phyloP scores from a whole-genome alignment of 2,329 filamentous ascomycete species.

The Fusarium metavorans region DNA sequence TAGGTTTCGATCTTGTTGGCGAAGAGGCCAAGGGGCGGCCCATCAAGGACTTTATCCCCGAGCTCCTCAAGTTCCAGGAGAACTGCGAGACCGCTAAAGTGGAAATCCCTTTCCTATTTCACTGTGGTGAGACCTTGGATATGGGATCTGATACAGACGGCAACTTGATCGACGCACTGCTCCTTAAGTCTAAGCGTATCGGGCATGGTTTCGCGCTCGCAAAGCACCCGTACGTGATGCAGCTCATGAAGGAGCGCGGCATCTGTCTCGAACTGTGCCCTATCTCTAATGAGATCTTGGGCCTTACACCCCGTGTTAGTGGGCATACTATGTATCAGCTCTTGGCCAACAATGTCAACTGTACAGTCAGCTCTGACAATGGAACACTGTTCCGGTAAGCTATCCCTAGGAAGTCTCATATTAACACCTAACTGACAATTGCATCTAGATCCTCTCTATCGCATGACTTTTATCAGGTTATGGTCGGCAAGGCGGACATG shows the following conservation, averaged over 20 bases:
- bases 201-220: slow-evolving; percentile 79
- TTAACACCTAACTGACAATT: neutral
- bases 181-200: slow-evolving; percentile 75
- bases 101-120: slow-evolving; percentile 79
- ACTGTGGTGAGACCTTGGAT: slow-evolving; percentile 81
- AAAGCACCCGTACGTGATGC: slow-evolving; percentile 74
- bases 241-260: slow-evolving; percentile 70
- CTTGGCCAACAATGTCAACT: slow-evolving; percentile 78
- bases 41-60: slow-evolving; percentile 64
- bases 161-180: slow-evolving; percentile 76
- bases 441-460: slow-evolving; percentile 72
- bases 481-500: slow-evolving; percentile 77
- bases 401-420: neutral
- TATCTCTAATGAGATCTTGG: slow-evolving; percentile 81
- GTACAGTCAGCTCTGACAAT: slow-evolving; percentile 81
- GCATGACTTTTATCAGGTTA: slow-evolving; percentile 82
- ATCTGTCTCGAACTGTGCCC: slow-evolving; percentile 83
- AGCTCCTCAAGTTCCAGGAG: slow-evolving; percentile 68
- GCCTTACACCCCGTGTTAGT: slow-evolving; percentile 73
- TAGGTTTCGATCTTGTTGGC: slow-evolving; percentile 77
- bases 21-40: slow-evolving; percentile 73
- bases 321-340: slow-evolving; percentile 77
- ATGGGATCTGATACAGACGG: slow-evolving; percentile 72
- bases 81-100: slow-evolving; percentile 61
- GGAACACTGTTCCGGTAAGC: slow-evolving; percentile 76